These are phyloP conservation scores for Ilyonectria sp. DNA, from an alignment of 2,329 filamentous ascomycete genomes.

Conservation along the genomic window DNA sequence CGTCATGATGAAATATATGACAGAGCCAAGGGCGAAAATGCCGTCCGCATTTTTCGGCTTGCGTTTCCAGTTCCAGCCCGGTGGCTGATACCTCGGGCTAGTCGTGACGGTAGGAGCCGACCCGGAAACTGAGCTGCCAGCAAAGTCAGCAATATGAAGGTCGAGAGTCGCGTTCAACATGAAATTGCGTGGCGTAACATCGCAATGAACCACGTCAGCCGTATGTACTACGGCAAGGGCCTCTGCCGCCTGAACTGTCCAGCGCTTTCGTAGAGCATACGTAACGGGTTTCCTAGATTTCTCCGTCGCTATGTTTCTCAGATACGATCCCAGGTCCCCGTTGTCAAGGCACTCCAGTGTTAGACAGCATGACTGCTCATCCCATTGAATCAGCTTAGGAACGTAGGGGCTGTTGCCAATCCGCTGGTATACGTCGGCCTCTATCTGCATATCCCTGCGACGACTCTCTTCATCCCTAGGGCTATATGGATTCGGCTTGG, in stretches of 20 bases:
- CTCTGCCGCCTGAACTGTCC: background rate
- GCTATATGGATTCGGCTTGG: conserved; percentile 42
- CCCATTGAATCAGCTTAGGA: background rate
- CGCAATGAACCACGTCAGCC: background rate
- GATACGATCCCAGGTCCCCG: background rate
- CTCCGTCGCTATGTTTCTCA: background rate
- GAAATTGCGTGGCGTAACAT: background rate
- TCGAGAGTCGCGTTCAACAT: background rate
- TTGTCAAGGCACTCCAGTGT: background rate
- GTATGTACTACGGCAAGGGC: background rate
- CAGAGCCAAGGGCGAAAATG: background rate
- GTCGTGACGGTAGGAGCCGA: background rate
- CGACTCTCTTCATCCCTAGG: conserved; percentile 30
- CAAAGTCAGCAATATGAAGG: background rate
- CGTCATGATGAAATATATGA: conserved; percentile 4
- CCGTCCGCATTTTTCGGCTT: background rate
- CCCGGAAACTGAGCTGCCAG: background rate
- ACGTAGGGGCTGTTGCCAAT: background rate
- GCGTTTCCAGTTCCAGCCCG: background rate
- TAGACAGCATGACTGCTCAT: background rate
- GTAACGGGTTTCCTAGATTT: background rate
- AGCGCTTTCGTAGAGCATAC: background rate
- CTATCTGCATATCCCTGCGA: background rate
- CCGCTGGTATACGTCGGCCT: background rate
- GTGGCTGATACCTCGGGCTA: background rate